Evolutionary conservation across 768 basidiomycete species (phyloP).

Genomic region (Suillus lakei): DNA sequence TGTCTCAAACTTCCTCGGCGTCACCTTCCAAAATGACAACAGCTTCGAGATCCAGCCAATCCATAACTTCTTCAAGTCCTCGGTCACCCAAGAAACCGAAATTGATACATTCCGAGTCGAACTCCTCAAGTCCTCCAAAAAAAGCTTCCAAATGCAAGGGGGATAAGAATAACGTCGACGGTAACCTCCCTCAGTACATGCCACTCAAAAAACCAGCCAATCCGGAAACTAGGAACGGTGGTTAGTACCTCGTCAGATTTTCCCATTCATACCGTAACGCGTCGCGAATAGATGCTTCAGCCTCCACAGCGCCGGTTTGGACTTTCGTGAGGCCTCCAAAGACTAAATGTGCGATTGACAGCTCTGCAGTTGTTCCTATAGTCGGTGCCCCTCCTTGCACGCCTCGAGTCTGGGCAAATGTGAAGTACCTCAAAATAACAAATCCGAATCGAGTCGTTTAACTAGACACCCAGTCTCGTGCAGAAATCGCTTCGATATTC

Average conservation of each 20-base stretch:
- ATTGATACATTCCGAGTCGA: neutral
- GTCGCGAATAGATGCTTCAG: neutral
- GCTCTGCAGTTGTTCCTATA: neutral
- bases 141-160: neutral
- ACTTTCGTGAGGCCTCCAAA: constrained; percentile 17
- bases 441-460: constrained; percentile 6
- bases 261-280: neutral
- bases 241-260: neutral
- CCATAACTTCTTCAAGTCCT: neutral
- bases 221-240: neutral
- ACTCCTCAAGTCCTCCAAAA: neutral
- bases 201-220: neutral
- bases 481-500: constrained; percentile 24
- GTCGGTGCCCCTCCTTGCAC: constrained; percentile 1
- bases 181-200: neutral
- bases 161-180: neutral
- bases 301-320: constrained; percentile 20
- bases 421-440: constrained; percentile 19
- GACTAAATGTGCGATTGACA: neutral
- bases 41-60: neutral
- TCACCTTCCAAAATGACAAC: neutral
- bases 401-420: constrained; percentile 35
- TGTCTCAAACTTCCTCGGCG: neutral
- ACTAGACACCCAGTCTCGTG: constrained; percentile 23
- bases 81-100: neutral